Evolutionary conservation across 164 flowering plant species (phyloP), one percentile per base, ranked within the genome.

Genomic region (Stephania cephalantha): DNA sequence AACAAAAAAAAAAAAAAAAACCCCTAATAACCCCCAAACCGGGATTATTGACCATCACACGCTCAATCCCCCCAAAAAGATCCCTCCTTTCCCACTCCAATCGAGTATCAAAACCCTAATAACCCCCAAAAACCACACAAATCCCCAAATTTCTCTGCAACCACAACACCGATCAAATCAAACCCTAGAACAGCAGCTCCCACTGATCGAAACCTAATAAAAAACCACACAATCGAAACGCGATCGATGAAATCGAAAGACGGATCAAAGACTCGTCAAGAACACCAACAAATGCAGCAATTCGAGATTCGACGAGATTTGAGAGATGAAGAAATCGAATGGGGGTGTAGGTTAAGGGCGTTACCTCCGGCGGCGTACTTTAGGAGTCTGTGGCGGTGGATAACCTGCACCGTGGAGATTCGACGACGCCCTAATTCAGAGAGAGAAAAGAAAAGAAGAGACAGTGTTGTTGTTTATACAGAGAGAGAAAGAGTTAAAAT

Each of bases 11-110:
- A 25, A 25, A 25, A 25, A 25, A 25, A 25, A 25, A 25, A 25
- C 25, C 25, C 25, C 25, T 25, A 25, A 25, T 25, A 25, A 25
- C 81, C 82, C 97, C 98, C 22, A 78, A 85, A 71, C 98, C 98
- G 64, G 82, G 88, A 89, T 91, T 35, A 35, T 35, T 91, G 81
- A 97, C 98, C 98, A 92, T 95, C 75, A 61, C 81, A 79, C 45
- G 74, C 25, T 25, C 73, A 70, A 17, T 78, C 80, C 81, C 72
- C 65, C 78, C 71, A n/a, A 29, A 9, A 45, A 31, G 12, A 66
- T 9, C 74, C 77, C 55, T 35, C 74, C 82, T 64, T 72, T 81
- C 13, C 73, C 77, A 82, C 79, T 72, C 83, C 85, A 84, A 84
- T 75, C 86, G 89, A 78, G 88, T 90, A 90, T 87, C 87, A 86